Conservation (phyloP, 345 rosid genomes). For the Geranium brycei region DNA sequence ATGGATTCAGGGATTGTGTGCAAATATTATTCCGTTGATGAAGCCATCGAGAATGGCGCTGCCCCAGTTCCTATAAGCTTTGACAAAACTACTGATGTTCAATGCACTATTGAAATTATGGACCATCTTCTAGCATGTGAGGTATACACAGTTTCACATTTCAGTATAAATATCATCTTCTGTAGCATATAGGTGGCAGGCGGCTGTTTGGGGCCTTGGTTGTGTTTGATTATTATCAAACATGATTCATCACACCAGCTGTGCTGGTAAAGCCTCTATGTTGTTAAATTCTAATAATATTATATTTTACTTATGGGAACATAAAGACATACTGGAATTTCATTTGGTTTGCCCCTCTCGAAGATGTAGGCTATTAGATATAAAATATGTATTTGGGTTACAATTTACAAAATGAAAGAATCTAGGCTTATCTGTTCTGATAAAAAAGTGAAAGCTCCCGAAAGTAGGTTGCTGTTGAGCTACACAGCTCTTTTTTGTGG, state of each 20-base stretch:
- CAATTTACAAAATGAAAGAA: no score
- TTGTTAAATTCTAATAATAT: no score
- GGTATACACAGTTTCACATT: constrained; percentile 30
- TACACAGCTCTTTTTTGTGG: no score
- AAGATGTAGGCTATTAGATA: no score
- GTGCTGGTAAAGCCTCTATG: neutral
- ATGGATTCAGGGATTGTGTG: constrained; percentile 91
- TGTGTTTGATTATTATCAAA: neutral
- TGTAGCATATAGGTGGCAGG: constrained; percentile 1
- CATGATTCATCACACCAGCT: no score
- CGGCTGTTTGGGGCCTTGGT: constrained; percentile 2
- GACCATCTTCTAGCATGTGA: constrained; percentile 92
- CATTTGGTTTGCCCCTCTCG: no score
- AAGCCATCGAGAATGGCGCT: constrained; percentile 80
- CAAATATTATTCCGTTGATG: constrained; percentile 72
- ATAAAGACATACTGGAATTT: neutral
- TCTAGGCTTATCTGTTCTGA: no score
- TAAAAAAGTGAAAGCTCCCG: no score
- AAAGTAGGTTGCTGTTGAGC: no score
- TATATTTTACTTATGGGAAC: neutral
- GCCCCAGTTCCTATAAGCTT: constrained; percentile 70
- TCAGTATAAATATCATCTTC: neutral
- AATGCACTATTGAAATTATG: constrained; percentile 72
- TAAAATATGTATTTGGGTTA: no score
- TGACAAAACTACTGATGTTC: constrained; percentile 55